Evolutionary conservation across 73 alveolate genomes (phyloP).

Genomic region (Paraurostyla sp.): DNA sequence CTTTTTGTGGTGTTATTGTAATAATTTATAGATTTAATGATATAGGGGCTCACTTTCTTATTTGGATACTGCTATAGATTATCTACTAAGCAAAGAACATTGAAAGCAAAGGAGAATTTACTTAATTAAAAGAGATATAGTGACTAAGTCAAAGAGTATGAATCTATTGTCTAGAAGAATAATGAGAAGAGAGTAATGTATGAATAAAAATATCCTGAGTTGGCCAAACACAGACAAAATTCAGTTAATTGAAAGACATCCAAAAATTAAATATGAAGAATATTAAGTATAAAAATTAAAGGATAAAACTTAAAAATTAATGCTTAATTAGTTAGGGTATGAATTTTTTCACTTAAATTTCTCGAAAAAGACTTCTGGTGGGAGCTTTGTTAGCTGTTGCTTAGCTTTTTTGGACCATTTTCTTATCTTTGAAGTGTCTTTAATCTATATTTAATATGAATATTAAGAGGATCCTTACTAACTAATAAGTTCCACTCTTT

Average conservation of each 20-base stretch:
- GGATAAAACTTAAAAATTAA: too few species aligned
- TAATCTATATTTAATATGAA: slow-evolving; percentile 60
- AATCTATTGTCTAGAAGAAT: not conserved
- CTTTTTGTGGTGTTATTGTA: not conserved
- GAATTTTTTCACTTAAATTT: slow-evolving; percentile 51
- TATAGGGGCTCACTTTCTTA: slow-evolving; percentile 4
- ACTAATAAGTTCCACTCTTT: slow-evolving; percentile 77
- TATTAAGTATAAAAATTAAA: not conserved
- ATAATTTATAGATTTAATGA: not conserved
- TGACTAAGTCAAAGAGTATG: not conserved
- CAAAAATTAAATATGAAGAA: not conserved
- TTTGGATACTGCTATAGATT: slow-evolving; percentile 36
- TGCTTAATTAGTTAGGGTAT: too few species aligned
- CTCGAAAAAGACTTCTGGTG: slow-evolving; percentile 83
- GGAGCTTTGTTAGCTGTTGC: slow-evolving; percentile 76
- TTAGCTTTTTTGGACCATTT: slow-evolving; percentile 87
- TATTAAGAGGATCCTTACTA: slow-evolving; percentile 32
- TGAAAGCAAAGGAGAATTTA: not conserved
- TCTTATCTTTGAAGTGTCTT: slow-evolving; percentile 79
- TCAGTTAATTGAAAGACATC: not conserved
- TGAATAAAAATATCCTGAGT: slow-evolving; percentile 48
- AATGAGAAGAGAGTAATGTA: slow-evolving; percentile 10
- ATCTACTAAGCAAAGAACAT: slow-evolving; percentile 27
- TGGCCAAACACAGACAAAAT: slow-evolving; percentile 40
- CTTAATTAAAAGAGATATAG: not conserved